Evolutionary conservation across 805 yeast genomes (phyloP).

Genomic region (Saccharomycopsis sp.): DNA sequence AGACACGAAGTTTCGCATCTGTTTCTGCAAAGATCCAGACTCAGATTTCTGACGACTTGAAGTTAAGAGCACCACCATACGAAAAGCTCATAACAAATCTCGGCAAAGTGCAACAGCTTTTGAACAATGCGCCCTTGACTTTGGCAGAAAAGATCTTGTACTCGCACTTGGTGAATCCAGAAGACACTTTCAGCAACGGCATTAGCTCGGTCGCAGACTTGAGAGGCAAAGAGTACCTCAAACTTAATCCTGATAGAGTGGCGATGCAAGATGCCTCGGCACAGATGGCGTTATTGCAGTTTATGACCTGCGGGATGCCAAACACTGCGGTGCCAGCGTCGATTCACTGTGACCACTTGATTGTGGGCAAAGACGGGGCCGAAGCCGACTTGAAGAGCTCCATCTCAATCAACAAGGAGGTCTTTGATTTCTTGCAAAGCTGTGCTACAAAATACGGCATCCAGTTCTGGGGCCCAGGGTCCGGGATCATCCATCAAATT

Average conservation of each 20-base stretch:
- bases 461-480: conserved; percentile 99
- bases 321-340: conserved; percentile 91
- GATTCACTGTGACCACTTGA: conserved; percentile 96
- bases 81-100: conserved; percentile 61
- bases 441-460: conserved; percentile 93
- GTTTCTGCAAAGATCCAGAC: conserved; percentile 4
- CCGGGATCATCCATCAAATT: conserved; percentile 97
- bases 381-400: conserved; percentile 78
- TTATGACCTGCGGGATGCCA: conserved; percentile 91
- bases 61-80: conserved; percentile 81
- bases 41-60: conserved; percentile 50
- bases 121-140: conserved; percentile 71
- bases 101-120: conserved; percentile 50
- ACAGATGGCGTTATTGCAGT: conserved; percentile 95
- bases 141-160: conserved; percentile 92
- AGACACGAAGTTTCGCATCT: conserved; percentile 7
- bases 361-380: conserved; percentile 93
- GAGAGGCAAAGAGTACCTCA: conserved; percentile 89
- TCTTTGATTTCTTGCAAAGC: conserved; percentile 79
- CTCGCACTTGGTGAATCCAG: conserved; percentile 90
- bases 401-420: conserved; percentile 85
- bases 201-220: conserved; percentile 26
- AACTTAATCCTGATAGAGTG: conserved; percentile 94
- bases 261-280: conserved; percentile 99
- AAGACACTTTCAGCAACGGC: conserved; percentile 24